Percentiles rank a stretch among this genome's conserved stretches.
These are phyloP conservation scores for Canna indica DNA, from an alignment of 176 grass and related monocot genomes.

Conservation along the genomic window DNA sequence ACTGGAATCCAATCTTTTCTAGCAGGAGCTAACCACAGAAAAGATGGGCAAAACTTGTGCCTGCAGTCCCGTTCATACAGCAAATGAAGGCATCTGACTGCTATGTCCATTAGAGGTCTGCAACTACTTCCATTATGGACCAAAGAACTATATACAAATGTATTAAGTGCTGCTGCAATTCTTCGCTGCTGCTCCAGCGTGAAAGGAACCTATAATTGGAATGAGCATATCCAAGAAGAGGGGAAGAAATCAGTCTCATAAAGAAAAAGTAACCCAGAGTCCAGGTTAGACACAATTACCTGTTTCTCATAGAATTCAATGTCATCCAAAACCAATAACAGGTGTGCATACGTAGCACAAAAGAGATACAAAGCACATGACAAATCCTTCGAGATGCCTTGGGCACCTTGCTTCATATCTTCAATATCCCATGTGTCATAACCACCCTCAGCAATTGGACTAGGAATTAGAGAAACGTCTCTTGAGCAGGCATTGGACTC, in stretches of 20 bases:
- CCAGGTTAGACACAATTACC: constrained; percentile 27
- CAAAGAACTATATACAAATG: constrained; percentile 87
- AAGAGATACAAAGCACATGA: constrained; percentile 66
- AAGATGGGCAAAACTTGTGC: constrained; percentile 70
- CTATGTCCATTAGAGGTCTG: constrained; percentile 50
- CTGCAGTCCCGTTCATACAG: constrained; percentile 92
- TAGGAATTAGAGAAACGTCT: constrained; percentile 33
- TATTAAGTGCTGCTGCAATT: constrained; percentile 81
- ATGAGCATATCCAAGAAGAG: constrained; percentile 7
- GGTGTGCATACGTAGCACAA: constrained; percentile 80
- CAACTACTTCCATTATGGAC: constrained; percentile 37
- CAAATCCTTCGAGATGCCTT: constrained; percentile 45
- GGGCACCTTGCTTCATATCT: constrained; percentile 61
- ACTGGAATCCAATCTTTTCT: constrained; percentile 65
- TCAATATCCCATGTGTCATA: constrained; percentile 70
- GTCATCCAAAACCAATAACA: constrained; percentile 89
- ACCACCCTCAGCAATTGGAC: constrained; percentile 34
- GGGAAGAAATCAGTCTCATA: neutral
- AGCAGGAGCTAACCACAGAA: constrained; percentile 77
- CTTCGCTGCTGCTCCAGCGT: constrained; percentile 63
- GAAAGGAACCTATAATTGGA: constrained; percentile 61
- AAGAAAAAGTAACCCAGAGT: neutral
- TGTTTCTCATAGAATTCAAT: constrained; percentile 97
- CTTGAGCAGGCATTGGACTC: constrained; percentile 27
- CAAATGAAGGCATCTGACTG: constrained; percentile 86